Percentiles rank a stretch among this genome's conserved stretches.
phyloP scores from a whole-genome alignment of 257 asterid species.

The Dorcoceras hygrometricum region DNA sequence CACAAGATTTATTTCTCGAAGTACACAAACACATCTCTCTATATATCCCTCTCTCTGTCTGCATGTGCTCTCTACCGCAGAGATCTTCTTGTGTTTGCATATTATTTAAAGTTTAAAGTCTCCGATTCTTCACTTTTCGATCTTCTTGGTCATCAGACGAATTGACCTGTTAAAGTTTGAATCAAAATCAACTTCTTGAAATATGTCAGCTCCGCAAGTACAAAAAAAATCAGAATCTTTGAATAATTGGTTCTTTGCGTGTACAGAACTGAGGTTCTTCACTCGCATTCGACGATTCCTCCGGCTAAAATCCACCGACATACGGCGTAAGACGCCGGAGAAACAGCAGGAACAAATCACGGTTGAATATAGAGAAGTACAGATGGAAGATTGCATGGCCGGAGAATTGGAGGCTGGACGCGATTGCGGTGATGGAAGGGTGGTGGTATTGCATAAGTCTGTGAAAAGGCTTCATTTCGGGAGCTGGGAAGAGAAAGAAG shows the following conservation, averaged over 20 bases:
- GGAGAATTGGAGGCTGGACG: constrained; percentile 16
- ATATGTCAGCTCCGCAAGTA: constrained; percentile 41
- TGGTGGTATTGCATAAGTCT: constrained; percentile 46
- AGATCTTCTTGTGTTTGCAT: constrained; percentile 38
- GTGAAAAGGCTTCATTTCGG: constrained; percentile 92
- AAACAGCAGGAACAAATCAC: constrained; percentile 9
- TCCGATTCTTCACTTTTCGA: constrained; percentile 34
- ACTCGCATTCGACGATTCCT: constrained; percentile 41
- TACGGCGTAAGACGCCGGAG: constrained; percentile 28
- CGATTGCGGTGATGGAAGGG: constrained; percentile 30
- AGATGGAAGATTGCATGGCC: constrained; percentile 24
- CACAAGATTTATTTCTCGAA: constrained; percentile 21
- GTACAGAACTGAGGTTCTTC: constrained; percentile 33
- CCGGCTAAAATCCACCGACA: constrained; percentile 28
- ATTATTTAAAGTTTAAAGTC: too few species aligned
- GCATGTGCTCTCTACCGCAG: constrained; percentile 57
- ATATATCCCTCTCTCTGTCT: not conserved
- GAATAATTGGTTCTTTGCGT: constrained; percentile 32
- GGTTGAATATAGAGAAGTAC: constrained; percentile 5
- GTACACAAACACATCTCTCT: constrained; percentile 1
- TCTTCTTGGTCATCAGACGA: constrained; percentile 6
- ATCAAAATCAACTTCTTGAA: constrained; percentile 25
- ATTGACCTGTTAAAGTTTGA: constrained; percentile 23
- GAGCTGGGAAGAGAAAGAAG: constrained; percentile 67
- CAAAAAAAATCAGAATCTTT: constrained; percentile 37